Base-by-base conservation (phyloP, 2,329 filamentous ascomycete genomes). In the Metarhizium guizhouense region DNA sequence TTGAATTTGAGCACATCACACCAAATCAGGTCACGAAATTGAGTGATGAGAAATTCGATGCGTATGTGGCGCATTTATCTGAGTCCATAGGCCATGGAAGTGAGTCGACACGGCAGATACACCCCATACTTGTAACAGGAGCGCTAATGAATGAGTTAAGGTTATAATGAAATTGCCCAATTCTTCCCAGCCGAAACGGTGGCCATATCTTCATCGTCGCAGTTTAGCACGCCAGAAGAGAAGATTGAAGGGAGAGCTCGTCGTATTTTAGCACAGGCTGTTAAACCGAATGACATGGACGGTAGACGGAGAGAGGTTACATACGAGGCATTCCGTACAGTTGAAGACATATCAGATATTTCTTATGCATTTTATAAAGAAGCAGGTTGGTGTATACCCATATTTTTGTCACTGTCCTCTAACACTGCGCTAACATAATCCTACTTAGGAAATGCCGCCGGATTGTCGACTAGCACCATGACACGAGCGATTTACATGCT, bases 1-100 rank as follows among this genome's bases (percentile, higher is more conserved):
- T 57, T 7, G 54, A 78, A 61, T 76, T 83, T 64, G 70, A 82
- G 10, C 67, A 74, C n/a, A 67, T 87, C 25, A 79, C 75, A 6
- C 84, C 88, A 55, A 71, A 74, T 4, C 80, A 90, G 61, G 78
- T 89, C 8, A 76, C 85, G 45, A 67, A 72, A 1, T 85, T 92
- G 81, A 75, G 72, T 3, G 71, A 76, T 5, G 71, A 77, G 25
- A 78, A 87, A 55, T 70, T 90, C 47, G 83, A 89, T 61, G 74
- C 81, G 34, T 91, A 90, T 64, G 77, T 90, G 68, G 77, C 65
- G 32, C 64, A 71, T 18, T 57, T 74, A 13, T 58, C 66, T 14
- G 67, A 67, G 20, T 62, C 68, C 2, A 59, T 68, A 42, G 69
- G 72, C 42, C 63, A 61, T 36, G 68, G 59, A 51, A 68, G 72